phyloP scores from a whole-genome alignment of 2,329 filamentous ascomycete species.

The Metarhizium brunneum region DNA sequence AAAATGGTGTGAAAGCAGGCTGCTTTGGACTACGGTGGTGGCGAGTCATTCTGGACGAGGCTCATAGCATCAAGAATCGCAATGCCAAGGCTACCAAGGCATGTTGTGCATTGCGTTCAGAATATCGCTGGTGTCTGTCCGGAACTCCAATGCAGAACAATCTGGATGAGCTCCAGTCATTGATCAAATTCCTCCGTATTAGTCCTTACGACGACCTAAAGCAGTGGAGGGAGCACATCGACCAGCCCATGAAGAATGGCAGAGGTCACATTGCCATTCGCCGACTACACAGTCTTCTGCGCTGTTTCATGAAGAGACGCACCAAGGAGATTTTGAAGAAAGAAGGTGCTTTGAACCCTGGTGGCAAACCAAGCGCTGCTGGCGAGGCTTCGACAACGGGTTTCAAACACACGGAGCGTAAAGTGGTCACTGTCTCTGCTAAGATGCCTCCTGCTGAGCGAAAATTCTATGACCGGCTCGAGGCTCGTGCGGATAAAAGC shows the following conservation, averaged over 20 bases:
- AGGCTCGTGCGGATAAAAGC: constrained; percentile 75
- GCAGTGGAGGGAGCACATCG: constrained; percentile 88
- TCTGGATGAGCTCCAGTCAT: constrained; percentile 86
- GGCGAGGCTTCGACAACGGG: constrained; percentile 48
- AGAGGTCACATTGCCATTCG: constrained; percentile 83
- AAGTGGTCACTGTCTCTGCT: constrained; percentile 70
- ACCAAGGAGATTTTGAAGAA: constrained; percentile 95
- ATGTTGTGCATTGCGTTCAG: constrained; percentile 72
- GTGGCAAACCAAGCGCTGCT: constrained; percentile 50
- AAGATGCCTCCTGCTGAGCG: constrained; percentile 74
- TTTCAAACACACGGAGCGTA: constrained; percentile 88
- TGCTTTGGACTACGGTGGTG: constrained; percentile 94
- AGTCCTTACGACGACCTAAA: constrained; percentile 80
- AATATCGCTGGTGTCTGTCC: constrained; percentile 93
- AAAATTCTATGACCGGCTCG: constrained; percentile 75
- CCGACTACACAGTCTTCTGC: constrained; percentile 73
- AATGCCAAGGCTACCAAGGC: constrained; percentile 94
- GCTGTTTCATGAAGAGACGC: constrained; percentile 96
- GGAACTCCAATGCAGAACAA: constrained; percentile 99
- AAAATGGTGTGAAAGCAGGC: constrained; percentile 59
- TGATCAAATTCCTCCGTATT: constrained; percentile 88
- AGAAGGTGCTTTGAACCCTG: constrained; percentile 70
- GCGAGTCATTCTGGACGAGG: constrained; percentile 89
- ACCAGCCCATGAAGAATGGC: constrained; percentile 79
- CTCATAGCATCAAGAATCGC: constrained; percentile 96